phyloP scores from a whole-genome alignment of 2,329 filamentous ascomycete species.

The Aphanoascus verrucosus region DNA sequence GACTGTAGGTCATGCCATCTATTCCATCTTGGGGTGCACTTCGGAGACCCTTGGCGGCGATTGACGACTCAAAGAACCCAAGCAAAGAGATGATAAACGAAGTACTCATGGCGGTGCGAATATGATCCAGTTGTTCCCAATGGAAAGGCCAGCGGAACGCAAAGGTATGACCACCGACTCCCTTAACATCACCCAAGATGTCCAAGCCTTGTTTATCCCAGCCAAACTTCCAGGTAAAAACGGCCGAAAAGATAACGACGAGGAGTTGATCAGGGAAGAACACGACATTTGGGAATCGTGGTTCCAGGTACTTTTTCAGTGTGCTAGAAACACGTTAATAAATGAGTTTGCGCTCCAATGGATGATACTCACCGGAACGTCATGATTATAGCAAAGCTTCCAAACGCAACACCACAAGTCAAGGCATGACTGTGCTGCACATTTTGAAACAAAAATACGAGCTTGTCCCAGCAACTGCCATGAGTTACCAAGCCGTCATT shows the following conservation, averaged over 20 bases:
- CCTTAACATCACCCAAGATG: slow-evolving; percentile 71
- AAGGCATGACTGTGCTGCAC: slow-evolving; percentile 56
- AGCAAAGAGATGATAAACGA: slow-evolving; percentile 87
- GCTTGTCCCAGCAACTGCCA: slow-evolving; percentile 76
- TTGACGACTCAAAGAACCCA: slow-evolving; percentile 96
- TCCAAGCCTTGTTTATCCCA: slow-evolving; percentile 76
- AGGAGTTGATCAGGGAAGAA: slow-evolving; percentile 87
- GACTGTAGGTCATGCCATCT: slow-evolving; percentile 68
- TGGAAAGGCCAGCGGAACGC: slow-evolving; percentile 79
- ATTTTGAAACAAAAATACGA: slow-evolving; percentile 66
- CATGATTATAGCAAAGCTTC: slow-evolving; percentile 82
- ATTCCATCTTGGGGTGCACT: slow-evolving; percentile 53
- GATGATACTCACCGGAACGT: slow-evolving; percentile 56
- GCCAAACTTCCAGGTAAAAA: slow-evolving; percentile 62
- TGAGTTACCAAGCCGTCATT: slow-evolving; percentile 57
- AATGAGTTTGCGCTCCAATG: background rate
- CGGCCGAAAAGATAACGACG: slow-evolving; percentile 73
- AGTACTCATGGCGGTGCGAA: slow-evolving; percentile 77
- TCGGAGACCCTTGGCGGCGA: slow-evolving; percentile 84
- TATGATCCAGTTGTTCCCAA: slow-evolving; percentile 63
- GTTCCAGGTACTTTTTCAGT: slow-evolving; percentile 68
- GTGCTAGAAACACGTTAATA: slow-evolving; percentile 43
- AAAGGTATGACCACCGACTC: slow-evolving; percentile 60
- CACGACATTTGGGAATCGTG: slow-evolving; percentile 66
- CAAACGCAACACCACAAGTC: slow-evolving; percentile 64